phyloP scores from a whole-genome alignment of 306 rosid species.

The Cucumis melo region DNA sequence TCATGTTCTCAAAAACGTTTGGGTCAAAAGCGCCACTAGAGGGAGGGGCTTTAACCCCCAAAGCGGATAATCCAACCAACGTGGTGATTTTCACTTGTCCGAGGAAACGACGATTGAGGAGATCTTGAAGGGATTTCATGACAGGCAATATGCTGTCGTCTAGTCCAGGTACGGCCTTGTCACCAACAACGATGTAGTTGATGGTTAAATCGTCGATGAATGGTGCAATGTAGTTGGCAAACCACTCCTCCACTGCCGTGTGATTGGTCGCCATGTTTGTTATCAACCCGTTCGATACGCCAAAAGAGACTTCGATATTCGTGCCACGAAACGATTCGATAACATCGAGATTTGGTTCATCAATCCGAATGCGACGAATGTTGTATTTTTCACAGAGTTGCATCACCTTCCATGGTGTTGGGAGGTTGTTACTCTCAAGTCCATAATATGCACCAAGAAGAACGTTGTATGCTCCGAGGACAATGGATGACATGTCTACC shows the following conservation, averaged over 20 bases:
- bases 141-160: constrained; percentile 1
- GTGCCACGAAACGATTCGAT: not conserved
- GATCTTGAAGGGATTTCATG: constrained; percentile 4
- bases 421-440: not conserved
- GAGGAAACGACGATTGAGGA: not conserved
- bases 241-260: constrained; percentile 4
- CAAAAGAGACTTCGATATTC: not conserved
- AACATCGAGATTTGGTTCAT: not conserved
- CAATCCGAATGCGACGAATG: not conserved
- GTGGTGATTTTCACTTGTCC: constrained; percentile 17
- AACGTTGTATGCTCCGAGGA: not conserved
- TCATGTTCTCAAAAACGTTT: not conserved
- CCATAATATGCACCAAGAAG: not conserved
- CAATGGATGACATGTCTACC: not conserved
- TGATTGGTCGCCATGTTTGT: not conserved
- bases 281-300: not conserved
- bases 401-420: not conserved
- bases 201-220: constrained; percentile 1
- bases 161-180: constrained; percentile 15
- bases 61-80: not conserved
- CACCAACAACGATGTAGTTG: constrained; percentile 14
- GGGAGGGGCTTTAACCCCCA: constrained; percentile 14
- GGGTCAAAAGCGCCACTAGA: constrained; percentile 7
- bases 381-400: not conserved
- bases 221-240: constrained; percentile 9